Percentiles rank a stretch among this genome's conserved stretches.
phyloP scores from a whole-genome alignment of 2,329 filamentous ascomycete genomes.

The Ophiocordyceps robertsii region DNA sequence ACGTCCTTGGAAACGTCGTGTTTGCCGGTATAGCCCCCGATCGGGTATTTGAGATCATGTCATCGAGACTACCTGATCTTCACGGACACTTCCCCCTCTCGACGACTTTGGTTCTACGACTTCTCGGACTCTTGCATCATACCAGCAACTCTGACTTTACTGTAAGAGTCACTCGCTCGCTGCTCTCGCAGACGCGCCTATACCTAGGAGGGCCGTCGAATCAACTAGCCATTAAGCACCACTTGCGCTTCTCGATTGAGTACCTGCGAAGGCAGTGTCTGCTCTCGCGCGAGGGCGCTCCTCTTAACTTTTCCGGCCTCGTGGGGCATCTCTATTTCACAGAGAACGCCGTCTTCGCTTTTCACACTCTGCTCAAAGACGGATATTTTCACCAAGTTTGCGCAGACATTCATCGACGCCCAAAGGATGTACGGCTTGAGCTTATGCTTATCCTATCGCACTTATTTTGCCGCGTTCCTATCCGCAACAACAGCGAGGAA shows the following conservation, averaged over 20 bases:
- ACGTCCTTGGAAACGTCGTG: conserved; percentile 68
- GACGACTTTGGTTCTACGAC: conserved; percentile 54
- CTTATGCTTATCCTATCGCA: conserved; percentile 59
- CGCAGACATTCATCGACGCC: conserved; percentile 35
- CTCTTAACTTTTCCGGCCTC: conserved; percentile 59
- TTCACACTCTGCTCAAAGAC: conserved; percentile 58
- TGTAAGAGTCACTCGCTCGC: conserved; percentile 45
- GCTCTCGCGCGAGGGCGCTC: conserved; percentile 41
- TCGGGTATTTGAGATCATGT: conserved; percentile 56
- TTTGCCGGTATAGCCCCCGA: conserved; percentile 52
- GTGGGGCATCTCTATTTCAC: conserved; percentile 65
- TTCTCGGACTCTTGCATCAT: conserved; percentile 53
- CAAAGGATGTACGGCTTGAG: conserved; percentile 36
- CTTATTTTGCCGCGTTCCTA: conserved; percentile 49
- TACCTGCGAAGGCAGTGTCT: conserved; percentile 59
- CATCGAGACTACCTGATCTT: conserved; percentile 58
- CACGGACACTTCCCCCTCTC: conserved; percentile 70
- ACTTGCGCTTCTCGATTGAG: conserved; percentile 69
- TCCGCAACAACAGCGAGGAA: too few relatives aligned
- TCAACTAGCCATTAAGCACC: conserved; percentile 58
- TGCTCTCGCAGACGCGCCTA: conserved; percentile 56
- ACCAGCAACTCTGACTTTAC: conserved; percentile 52
- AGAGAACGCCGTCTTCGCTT: conserved; percentile 62
- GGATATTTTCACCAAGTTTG: conserved; percentile 57
- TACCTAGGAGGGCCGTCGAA: conserved; percentile 57